Percentiles rank a stretch among this genome's conserved stretches.
phyloP scores from a whole-genome alignment of 129 eudicot species.

The Lactuca saligna region DNA sequence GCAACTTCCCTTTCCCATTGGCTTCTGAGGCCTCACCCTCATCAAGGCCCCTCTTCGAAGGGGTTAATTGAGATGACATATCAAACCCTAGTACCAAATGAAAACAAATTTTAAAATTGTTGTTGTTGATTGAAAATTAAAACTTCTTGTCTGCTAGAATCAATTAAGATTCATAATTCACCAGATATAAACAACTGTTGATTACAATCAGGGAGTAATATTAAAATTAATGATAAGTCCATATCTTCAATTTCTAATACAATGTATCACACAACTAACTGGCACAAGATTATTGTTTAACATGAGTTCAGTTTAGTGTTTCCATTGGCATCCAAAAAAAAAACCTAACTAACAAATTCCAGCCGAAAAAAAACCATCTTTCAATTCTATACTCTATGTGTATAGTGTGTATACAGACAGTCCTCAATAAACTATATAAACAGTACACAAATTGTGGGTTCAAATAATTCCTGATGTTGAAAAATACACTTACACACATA shows the following conservation, averaged over 20 bases:
- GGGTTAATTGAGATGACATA: slow-evolving; percentile 72
- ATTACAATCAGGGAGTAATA: background rate
- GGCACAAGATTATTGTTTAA: background rate
- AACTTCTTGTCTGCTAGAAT: too few species aligned
- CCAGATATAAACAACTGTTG: background rate
- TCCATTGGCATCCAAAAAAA: background rate
- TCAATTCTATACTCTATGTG: background rate
- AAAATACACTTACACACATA: background rate
- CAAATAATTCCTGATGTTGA: background rate
- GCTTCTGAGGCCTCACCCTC: slow-evolving; percentile 37
- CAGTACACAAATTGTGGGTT: slow-evolving; percentile 6
- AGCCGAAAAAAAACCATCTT: background rate
- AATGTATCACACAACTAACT: background rate
- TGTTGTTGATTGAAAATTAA: background rate
- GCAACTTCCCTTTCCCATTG: slow-evolving; percentile 68
- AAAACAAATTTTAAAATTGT: background rate
- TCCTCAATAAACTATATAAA: background rate
- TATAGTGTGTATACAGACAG: background rate
- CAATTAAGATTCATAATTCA: slow-evolving; percentile 1
- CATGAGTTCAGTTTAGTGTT: background rate
- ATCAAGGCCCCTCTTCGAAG: slow-evolving; percentile 65
- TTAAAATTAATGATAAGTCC: background rate
- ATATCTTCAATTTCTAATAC: background rate
- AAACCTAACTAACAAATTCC: slow-evolving; percentile 7
- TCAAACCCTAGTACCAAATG: slow-evolving; percentile 19